Base-by-base conservation (phyloP, 345 rosid species). In the Combretum micranthum region DNA sequence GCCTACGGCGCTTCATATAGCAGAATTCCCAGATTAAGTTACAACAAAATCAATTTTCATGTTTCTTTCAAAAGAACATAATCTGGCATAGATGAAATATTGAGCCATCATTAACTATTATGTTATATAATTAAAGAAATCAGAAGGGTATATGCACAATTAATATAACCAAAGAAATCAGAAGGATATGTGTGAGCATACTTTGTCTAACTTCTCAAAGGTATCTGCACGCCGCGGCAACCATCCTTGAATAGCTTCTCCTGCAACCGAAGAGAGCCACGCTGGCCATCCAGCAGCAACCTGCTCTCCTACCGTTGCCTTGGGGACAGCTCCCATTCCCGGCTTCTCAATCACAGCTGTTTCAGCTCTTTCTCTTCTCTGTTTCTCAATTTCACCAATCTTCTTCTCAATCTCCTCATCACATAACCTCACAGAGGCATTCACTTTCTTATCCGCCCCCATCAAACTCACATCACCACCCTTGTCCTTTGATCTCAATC, bases 211-310 rank as follows among this genome's bases (percentile, higher is more conserved):
- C 82, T 80, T 92, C 79, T 88, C 83, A 60, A 88, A 88, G 25
- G 83, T 70, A 56, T 69, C 76, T 15, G 95, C 88, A 42, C 71
- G 78, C 25, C 81, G 69, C 0, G 98, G 98, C 22, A 76, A 55
- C 98, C 93, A 92, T 68, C 95, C 98, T 37, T 66, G 73, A 75
- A 92, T 79, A 16, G 93, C 84, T 72, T 88, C 98, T 42, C 84
- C 82, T 20, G 95, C 93, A n/a, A 66, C 81, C 0, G 84, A 70
- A 47, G 78, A 79, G 65, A 92, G 93, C 98, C 98, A 92, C 52
- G 75, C 47, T 20, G 98, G 98, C 98, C 98, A 92, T n/a, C 98
- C 98, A 4, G 84, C 85, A 0, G 77, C 83, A 71, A 64, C 66
- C 70, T 71, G 93, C 83, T 80, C 90, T 18, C 70, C 69, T 57